These are phyloP conservation scores for Acer yangbiense DNA, from an alignment of 345 rosid species.

Conservation along the genomic window DNA sequence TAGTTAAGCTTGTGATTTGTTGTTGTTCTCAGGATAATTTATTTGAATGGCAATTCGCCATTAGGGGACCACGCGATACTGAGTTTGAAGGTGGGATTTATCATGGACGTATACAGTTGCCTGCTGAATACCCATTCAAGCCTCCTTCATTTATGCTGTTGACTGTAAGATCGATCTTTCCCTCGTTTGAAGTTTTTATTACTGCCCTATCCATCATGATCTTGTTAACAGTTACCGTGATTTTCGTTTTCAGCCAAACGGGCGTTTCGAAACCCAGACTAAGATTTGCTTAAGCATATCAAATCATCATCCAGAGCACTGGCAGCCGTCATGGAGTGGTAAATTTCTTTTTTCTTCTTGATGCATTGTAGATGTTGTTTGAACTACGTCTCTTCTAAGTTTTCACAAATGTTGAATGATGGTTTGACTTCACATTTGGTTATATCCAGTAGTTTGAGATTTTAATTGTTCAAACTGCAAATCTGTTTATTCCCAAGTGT, in stretches of 20 bases:
- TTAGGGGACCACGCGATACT: constrained; percentile 77
- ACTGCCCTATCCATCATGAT: not conserved
- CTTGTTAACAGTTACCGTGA: constrained; percentile 17
- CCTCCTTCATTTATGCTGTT: constrained; percentile 96
- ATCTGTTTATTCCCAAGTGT: not conserved
- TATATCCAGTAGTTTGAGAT: not conserved
- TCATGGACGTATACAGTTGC: constrained; percentile 96
- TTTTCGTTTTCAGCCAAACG: constrained; percentile 67
- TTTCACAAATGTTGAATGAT: not conserved
- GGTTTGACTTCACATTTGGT: not conserved
- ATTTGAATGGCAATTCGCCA: constrained; percentile 98
- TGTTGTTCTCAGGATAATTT: constrained; percentile 71
- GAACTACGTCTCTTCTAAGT: not conserved
- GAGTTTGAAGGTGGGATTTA: constrained; percentile 97
- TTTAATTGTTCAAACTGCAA: not conserved
- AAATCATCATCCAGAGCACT: constrained; percentile 97
- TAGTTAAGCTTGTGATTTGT: constrained; percentile 2
- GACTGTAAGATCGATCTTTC: constrained; percentile 55
- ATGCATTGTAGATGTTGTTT: not conserved
- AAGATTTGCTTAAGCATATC: constrained; percentile 97
- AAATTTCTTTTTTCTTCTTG: constrained; percentile 17
- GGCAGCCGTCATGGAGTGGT: constrained; percentile 99
- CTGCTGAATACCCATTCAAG: constrained; percentile 93
- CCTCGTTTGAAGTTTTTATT: not conserved
- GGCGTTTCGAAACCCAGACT: constrained; percentile 92